Evolutionary conservation across 805 yeast genomes (phyloP), one percentile per base, ranked within the genome.

Genomic region (Lipomyces starkeyi): DNA sequence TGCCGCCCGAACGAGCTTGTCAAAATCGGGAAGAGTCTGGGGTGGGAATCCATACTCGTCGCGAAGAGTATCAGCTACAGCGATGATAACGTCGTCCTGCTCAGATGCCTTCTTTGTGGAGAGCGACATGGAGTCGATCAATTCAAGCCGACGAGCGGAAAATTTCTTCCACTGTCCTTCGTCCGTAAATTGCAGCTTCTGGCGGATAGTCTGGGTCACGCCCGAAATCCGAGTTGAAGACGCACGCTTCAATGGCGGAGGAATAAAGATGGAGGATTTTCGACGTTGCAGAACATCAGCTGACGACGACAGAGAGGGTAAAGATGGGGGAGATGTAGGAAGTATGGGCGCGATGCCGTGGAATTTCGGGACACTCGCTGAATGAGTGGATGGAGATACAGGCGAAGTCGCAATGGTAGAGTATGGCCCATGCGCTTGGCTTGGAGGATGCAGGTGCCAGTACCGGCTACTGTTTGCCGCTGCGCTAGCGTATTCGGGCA

Each of bases 1-100:
- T 0, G 97, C 98, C 9, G 97, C 96, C 49, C 97, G 82, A 0
- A 95, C 98, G 47, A 94, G 83, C 77, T 89, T 91, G 78, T 93
- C 97, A 76, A 94, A 94, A 72, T 95, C 98, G 0, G 82, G 78
- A 34, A 87, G 79, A 14, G 86, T 83, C 5, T 83, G 84, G 1
- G 78, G 79, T 1, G 89, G 85, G 76, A 88, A 93, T 4, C 87
- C 86, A 74, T 91, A 95, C 79, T 95, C 99, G 1, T 83, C 81
- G 74, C 97, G 82, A 58, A 94, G 81, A 2, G 89, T 84, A 60
- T 86, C 85, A 0, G 98, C 97, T 49, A 96, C 95, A 61, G 86
- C 84, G 60, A 84, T 83, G 58, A 95, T 93, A 72, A 89, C 89
- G 35, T 85, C 86, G 73, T 94, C 98, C 78, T 94, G 99, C 76